Base-by-base conservation (phyloP, 352 stramenopile species). In the Peronosclerospora sorghi region DNA sequence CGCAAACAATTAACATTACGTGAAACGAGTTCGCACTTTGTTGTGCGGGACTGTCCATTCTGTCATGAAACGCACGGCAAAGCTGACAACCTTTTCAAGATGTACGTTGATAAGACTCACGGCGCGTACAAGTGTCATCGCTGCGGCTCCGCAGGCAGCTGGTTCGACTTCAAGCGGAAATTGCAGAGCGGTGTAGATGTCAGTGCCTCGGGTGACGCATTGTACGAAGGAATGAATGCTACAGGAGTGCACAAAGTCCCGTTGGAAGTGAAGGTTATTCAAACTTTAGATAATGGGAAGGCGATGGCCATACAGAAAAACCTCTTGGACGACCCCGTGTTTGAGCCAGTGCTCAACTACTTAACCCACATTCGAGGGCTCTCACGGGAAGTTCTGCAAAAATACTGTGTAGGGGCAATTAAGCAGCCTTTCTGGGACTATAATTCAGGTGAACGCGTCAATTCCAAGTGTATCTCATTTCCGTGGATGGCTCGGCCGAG, bases 381-480 rank as follows among this genome's bases (percentile, higher is more conserved):
- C 23, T 56, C 56, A n/a, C 56, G 64, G 35, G 73, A 85, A 9
- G 72, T 86, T 37, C 58, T 95, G 39, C 59, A 70, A 23, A 95
- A 93, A 53, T 96, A 96, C 58, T 81, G 77, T 40, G 83, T 96
- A 14, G 86, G 86, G 18, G 82, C 79, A 34, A 88, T 90, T 39
- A 66, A 93, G 44, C 84, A 95, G 65, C 74, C 78, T 6, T 96
- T 93, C 45, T 69, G 79, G 21, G 63, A 83, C 42, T 57, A 76
- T 9, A 51, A 68, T 17, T 37, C 28, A 8, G 70, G 68, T 37
- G 54, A 85, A 37, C 72, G 63, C 14, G 51, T 72, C 20, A 64
- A 67, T 21, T 57, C 53, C 32, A 72, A 87, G 51, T 97, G 88
- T 57, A 86, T 98, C 35, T 96, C 91, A 4, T 98, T 98, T 73